A percentile compares a stretch with the other conserved stretches of the same genome.
These are phyloP conservation scores for Aspergillus haitiensis DNA, from an alignment of 495 filamentous ascomycete species.

Conservation along the genomic window DNA sequence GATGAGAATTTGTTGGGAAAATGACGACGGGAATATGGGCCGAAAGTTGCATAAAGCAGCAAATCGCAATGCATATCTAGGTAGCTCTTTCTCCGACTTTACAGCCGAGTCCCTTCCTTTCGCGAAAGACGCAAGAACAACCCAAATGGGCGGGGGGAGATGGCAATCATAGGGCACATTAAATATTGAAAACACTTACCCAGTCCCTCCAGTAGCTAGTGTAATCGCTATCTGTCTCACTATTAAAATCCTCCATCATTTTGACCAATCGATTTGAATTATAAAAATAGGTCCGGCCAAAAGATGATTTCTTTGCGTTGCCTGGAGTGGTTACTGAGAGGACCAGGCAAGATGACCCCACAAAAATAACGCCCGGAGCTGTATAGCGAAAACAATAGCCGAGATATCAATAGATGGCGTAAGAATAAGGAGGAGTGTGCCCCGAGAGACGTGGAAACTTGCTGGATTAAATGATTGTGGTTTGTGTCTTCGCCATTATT, in stretches of 20 bases:
- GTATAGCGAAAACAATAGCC: constrained; percentile 21
- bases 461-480: constrained; percentile 12
- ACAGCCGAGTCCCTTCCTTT: constrained; percentile 12
- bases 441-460: constrained; percentile 7
- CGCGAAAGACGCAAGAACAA: not conserved
- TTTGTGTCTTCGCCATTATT: constrained; percentile 29
- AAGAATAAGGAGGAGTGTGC: not conserved
- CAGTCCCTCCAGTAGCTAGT: constrained; percentile 99
- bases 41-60: too few relatives aligned
- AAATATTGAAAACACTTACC: constrained; percentile 59
- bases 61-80: too few relatives aligned
- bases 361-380: constrained; percentile 32
- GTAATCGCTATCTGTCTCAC: constrained; percentile 97
- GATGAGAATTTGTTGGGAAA: too few relatives aligned
- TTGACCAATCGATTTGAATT: constrained; percentile 16
- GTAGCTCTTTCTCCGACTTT: not conserved
- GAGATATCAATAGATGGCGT: not conserved
- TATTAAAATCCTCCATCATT: constrained; percentile 91
- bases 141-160: not conserved
- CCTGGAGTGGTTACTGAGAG: constrained; percentile 34
- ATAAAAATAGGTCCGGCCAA: constrained; percentile 11
- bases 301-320: constrained; percentile 27
- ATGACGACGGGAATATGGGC: too few relatives aligned
- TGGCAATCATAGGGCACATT: not conserved
- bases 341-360: constrained; percentile 32